These are phyloP conservation scores for Deinandra increscens DNA, from an alignment of 129 eudicot species.

Conservation along the genomic window DNA sequence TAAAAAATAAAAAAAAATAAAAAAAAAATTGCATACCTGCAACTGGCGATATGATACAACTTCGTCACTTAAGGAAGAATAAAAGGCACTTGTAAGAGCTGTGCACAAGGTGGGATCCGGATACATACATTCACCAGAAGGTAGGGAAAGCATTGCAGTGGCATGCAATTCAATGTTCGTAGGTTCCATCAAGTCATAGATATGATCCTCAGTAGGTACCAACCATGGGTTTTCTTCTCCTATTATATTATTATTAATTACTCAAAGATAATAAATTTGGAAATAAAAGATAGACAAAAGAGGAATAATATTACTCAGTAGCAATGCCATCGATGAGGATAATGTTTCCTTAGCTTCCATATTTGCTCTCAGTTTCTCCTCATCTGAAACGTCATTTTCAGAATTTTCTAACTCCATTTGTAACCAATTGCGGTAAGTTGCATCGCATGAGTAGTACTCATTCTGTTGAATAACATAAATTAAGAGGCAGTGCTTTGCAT, in stretches of 20 bases:
- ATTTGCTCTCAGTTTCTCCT: slow-evolving; percentile 62
- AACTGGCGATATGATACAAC: slow-evolving; percentile 65
- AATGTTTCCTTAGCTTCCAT: slow-evolving; percentile 66
- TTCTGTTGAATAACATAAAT: slow-evolving; percentile 44
- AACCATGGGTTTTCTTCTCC: slow-evolving; percentile 82
- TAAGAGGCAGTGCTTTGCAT: neutral
- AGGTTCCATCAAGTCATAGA: slow-evolving; percentile 52
- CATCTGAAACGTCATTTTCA: slow-evolving; percentile 56
- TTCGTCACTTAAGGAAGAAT: slow-evolving; percentile 75
- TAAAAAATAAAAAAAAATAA: no score
- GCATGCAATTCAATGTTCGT: slow-evolving; percentile 86
- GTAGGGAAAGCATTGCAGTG: slow-evolving; percentile 75
- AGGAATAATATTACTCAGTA: slow-evolving; percentile 54
- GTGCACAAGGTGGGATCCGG: slow-evolving; percentile 96
- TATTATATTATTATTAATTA: slow-evolving; percentile 20
- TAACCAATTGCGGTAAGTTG: slow-evolving; percentile 92
- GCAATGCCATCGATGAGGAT: slow-evolving; percentile 50
- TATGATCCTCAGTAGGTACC: slow-evolving; percentile 63
- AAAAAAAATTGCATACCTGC: slow-evolving; percentile 50
- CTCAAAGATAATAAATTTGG: neutral
- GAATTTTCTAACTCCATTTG: slow-evolving; percentile 72
- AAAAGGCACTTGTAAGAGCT: slow-evolving; percentile 77
- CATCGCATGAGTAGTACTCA: slow-evolving; percentile 97
- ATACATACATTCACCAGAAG: slow-evolving; percentile 89
- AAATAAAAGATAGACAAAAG: neutral